Conservation (phyloP, 208 protist genomes). For the Trypanosoma theileri region DNA sequence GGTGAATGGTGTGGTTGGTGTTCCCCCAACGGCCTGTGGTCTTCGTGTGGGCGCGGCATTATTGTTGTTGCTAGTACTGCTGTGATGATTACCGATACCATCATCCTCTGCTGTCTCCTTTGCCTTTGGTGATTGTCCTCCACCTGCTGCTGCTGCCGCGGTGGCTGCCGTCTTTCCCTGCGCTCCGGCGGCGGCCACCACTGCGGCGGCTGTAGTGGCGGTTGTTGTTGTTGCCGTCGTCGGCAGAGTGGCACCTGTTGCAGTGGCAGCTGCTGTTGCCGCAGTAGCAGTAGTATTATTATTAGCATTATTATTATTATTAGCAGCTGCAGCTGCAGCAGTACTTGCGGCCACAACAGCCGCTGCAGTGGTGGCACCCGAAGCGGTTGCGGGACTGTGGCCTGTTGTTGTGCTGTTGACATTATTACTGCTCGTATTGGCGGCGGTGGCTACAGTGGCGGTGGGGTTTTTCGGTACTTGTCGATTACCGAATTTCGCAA, state of each 20-base stretch:
- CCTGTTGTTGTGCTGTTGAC: constrained; percentile 1
- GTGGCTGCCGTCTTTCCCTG: too few relatives aligned
- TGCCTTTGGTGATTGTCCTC: not conserved
- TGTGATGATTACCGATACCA: not conserved
- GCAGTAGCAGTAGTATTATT: too few relatives aligned
- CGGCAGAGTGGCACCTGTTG: too few relatives aligned
- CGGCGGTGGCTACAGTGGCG: not conserved
- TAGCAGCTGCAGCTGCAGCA: constrained; percentile 1
- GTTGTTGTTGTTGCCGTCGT: too few relatives aligned
- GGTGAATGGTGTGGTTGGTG: not conserved
- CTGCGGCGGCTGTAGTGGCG: not conserved
- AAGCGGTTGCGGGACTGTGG: constrained; percentile 1
- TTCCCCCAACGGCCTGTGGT: constrained; percentile 7
- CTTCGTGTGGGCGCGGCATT: not conserved
- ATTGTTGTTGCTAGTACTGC: not conserved
- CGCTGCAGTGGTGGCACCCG: not conserved
- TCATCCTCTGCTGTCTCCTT: constrained; percentile 12
- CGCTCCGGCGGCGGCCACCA: too few relatives aligned
- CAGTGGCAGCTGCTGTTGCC: constrained; percentile 1
- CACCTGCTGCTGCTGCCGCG: not conserved
- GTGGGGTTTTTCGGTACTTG: constrained; percentile 33
- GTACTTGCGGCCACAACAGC: constrained; percentile 1
- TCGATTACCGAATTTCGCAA: constrained; percentile 73
- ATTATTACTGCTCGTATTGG: constrained; percentile 8
- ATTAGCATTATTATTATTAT: too few relatives aligned